These are phyloP conservation scores for Calonectria pseudoreteaudii DNA, from an alignment of 2,329 filamentous ascomycete species.

Conservation along the genomic window DNA sequence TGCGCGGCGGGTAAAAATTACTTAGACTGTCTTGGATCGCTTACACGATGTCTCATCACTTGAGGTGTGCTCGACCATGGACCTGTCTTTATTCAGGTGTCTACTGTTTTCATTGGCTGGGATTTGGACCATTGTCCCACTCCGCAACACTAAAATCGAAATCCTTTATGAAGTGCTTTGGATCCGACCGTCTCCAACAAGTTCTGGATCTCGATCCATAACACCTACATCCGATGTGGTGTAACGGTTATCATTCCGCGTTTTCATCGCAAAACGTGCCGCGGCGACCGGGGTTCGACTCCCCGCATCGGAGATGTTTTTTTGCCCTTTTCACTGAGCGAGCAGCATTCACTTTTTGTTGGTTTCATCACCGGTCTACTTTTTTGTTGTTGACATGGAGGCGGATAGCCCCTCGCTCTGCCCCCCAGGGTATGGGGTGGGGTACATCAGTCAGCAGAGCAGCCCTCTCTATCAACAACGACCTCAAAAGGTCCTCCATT, in stretches of 20 bases:
- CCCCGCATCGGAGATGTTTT: slow-evolving; percentile 11
- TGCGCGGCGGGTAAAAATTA: neutral
- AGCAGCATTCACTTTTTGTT: neutral
- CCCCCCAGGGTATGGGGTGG: neutral
- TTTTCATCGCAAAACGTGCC: slow-evolving; percentile 19
- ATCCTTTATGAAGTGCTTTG: neutral
- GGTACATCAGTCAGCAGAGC: neutral
- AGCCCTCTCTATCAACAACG: too few species aligned
- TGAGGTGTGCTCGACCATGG: too few species aligned
- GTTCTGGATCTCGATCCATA: neutral
- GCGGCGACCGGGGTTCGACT: slow-evolving; percentile 22
- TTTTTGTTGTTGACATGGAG: neutral
- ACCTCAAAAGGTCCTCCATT: neutral
- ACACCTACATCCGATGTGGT: slow-evolving; percentile 19
- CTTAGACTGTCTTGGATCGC: neutral
- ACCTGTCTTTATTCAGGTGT: too few species aligned
- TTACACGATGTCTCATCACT: neutral
- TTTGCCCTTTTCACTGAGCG: neutral
- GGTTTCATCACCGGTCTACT: neutral
- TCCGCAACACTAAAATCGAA: neutral
- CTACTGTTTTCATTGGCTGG: neutral
- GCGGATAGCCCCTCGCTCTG: neutral
- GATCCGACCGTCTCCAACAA: neutral
- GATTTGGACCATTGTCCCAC: neutral
- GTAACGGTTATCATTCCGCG: slow-evolving; percentile 26